phyloP scores from a whole-genome alignment of 2,329 filamentous ascomycete species.

The Chaetomium sp. region DNA sequence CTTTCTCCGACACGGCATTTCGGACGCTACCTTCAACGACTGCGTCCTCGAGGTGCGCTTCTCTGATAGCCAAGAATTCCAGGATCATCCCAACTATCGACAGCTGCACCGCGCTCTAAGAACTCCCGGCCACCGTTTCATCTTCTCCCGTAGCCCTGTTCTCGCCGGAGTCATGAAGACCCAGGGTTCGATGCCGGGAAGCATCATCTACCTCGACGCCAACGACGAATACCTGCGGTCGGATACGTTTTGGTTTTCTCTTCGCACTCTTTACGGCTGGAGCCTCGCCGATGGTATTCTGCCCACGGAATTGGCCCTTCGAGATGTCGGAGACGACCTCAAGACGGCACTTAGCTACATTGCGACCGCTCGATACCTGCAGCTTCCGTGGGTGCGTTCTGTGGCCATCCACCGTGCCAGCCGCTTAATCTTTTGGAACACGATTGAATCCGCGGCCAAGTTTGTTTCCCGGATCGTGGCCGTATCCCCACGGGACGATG shows the following conservation, averaged over 20 bases:
- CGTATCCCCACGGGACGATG: slow-evolving; percentile 22
- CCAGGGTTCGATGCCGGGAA: slow-evolving; percentile 26
- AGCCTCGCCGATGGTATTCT: slow-evolving; percentile 35
- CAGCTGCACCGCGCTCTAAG: slow-evolving; percentile 25
- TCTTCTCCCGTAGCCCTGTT: slow-evolving; percentile 48
- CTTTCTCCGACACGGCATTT: slow-evolving; percentile 15
- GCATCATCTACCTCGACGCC: slow-evolving; percentile 41
- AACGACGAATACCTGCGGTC: slow-evolving; percentile 48
- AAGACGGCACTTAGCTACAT: slow-evolving; percentile 23
- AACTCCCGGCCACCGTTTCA: slow-evolving; percentile 48
- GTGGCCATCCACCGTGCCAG: slow-evolving; percentile 19
- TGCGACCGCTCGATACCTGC: slow-evolving; percentile 19
- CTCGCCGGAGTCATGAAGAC: slow-evolving; percentile 28
- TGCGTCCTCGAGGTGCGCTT: slow-evolving; percentile 43
- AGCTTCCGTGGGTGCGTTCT: slow-evolving; percentile 15
- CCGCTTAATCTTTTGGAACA: slow-evolving; percentile 26
- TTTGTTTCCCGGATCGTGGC: slow-evolving; percentile 28
- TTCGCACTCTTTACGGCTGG: slow-evolving; percentile 52
- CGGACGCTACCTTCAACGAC: slow-evolving; percentile 32
- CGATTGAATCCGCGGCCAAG: slow-evolving; percentile 25
- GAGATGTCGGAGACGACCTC: slow-evolving; percentile 19
- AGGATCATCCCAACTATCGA: slow-evolving; percentile 17
- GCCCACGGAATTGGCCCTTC: slow-evolving; percentile 20
- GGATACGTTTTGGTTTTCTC: slow-evolving; percentile 50
- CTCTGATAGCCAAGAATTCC: slow-evolving; percentile 13